These are phyloP conservation scores for Erodium chrysanthum DNA, from an alignment of 441 rosid species.

Conservation along the genomic window DNA sequence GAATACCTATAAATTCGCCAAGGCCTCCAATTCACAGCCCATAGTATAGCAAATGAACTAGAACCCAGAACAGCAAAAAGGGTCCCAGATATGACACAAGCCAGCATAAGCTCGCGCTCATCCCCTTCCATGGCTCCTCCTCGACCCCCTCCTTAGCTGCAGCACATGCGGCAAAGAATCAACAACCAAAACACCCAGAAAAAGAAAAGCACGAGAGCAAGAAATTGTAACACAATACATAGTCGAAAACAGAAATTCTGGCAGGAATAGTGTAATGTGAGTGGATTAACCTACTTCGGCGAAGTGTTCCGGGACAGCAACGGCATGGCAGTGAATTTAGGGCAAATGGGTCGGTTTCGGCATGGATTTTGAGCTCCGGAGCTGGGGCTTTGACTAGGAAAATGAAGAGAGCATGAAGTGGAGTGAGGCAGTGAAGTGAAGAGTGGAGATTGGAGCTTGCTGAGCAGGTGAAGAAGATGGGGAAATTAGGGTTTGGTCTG, in stretches of 20 bases:
- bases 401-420: conserved; percentile 2
- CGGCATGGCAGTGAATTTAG: conserved; percentile 46
- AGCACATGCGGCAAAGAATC: conserved; percentile 21
- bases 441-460: background rate
- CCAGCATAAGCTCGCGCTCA: conserved; percentile 48
- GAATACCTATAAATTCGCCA: conserved; percentile 93
- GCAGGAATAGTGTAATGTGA: conserved; percentile 15
- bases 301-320: conserved; percentile 40
- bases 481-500: conserved; percentile 6
- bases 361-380: conserved; percentile 18
- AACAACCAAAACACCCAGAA: conserved; percentile 3
- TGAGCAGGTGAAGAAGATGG: conserved; percentile 5
- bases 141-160: conserved; percentile 11
- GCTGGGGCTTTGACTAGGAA: conserved; percentile 13
- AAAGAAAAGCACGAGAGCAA: conserved; percentile 2
- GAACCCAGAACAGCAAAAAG: conserved; percentile 68
- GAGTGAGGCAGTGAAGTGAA: background rate
- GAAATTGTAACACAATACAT: conserved; percentile 7
- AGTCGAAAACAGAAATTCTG: conserved; percentile 15
- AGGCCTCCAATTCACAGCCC: conserved; percentile 99
- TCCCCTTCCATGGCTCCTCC: conserved; percentile 76
- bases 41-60: conserved; percentile 75
- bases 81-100: conserved; percentile 81
- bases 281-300: conserved; percentile 37
- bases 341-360: conserved; percentile 24